phyloP scores from a whole-genome alignment of 2,329 filamentous ascomycete species.

The Fusarium sp. region DNA sequence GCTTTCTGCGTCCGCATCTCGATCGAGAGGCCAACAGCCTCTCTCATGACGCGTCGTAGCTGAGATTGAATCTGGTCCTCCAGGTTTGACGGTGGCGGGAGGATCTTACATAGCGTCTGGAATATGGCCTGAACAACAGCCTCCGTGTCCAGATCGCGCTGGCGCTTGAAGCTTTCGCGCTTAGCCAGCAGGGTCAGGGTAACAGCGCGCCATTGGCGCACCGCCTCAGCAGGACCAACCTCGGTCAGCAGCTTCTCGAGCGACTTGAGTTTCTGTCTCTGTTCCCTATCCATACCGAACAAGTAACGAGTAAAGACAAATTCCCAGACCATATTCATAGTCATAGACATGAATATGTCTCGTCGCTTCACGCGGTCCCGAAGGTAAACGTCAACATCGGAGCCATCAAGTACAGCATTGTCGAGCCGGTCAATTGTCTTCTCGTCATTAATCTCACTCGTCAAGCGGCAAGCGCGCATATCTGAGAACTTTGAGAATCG shows the following conservation, averaged over 20 bases:
- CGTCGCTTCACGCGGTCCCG: constrained; percentile 86
- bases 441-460: constrained; percentile 86
- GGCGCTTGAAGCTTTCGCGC: constrained; percentile 79
- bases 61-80: constrained; percentile 84
- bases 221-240: constrained; percentile 86
- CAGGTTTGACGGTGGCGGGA: constrained; percentile 85
- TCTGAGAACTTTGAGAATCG: constrained; percentile 99
- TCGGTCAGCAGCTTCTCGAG: constrained; percentile 92
- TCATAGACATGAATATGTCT: constrained; percentile 98
- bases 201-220: constrained; percentile 95
- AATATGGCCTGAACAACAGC: constrained; percentile 90
- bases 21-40: constrained; percentile 89
- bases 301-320: constrained; percentile 98
- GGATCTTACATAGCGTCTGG: constrained; percentile 80
- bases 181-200: constrained; percentile 89
- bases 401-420: constrained; percentile 92
- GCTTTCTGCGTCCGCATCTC: constrained; percentile 98
- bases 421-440: constrained; percentile 94
- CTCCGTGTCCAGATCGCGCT: constrained; percentile 90
- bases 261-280: constrained; percentile 95
- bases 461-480: constrained; percentile 84
- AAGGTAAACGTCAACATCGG: constrained; percentile 89
- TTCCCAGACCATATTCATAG: constrained; percentile 99
- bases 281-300: constrained; percentile 98
- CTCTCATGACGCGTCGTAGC: constrained; percentile 84